Evolutionary conservation across 1,284 basidiomycete species (phyloP).

Genomic region (Cryptococcus floricola): DNA sequence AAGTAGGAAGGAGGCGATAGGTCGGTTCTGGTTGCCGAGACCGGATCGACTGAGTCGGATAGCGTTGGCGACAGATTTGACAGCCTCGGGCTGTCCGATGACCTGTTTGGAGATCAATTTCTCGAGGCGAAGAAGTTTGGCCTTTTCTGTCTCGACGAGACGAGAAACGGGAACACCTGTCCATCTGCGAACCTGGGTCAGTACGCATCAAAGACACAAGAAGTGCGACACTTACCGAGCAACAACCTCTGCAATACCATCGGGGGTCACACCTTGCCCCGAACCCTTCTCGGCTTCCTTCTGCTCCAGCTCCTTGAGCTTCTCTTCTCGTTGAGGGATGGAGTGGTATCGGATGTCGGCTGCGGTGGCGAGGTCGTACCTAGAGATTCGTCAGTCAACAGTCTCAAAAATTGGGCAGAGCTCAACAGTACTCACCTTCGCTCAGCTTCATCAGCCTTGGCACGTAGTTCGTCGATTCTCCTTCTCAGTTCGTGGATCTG

Average conservation of each 20-base stretch:
- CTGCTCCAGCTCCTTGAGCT: constrained; percentile 57
- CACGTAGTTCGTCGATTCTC: constrained; percentile 85
- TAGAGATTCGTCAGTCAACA: background rate
- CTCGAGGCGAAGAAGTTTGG: constrained; percentile 54
- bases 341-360: constrained; percentile 91
- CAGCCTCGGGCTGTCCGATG: constrained; percentile 57
- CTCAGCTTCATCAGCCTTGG: constrained; percentile 93
- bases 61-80: constrained; percentile 57
- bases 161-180: constrained; percentile 47
- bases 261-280: constrained; percentile 50
- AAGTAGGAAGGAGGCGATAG: constrained; percentile 56
- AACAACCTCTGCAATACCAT: constrained; percentile 57
- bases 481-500: constrained; percentile 75
- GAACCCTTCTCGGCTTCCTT: constrained; percentile 52
- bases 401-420: background rate
- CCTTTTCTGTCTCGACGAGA: constrained; percentile 47
- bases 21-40: constrained; percentile 55
- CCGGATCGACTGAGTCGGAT: constrained; percentile 58
- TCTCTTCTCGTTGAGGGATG: constrained; percentile 81
- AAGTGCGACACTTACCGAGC: constrained; percentile 22
- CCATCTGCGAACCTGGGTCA: constrained; percentile 41
- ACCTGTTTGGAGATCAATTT: constrained; percentile 52
- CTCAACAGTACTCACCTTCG: constrained; percentile 52
- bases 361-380: constrained; percentile 73
- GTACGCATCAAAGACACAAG: too few species aligned